Percentiles rank a stretch among this genome's conserved stretches.
Evolutionary conservation across 1,139 yeast genomes (phyloP).

Genomic region (Dujonia santamariae): DNA sequence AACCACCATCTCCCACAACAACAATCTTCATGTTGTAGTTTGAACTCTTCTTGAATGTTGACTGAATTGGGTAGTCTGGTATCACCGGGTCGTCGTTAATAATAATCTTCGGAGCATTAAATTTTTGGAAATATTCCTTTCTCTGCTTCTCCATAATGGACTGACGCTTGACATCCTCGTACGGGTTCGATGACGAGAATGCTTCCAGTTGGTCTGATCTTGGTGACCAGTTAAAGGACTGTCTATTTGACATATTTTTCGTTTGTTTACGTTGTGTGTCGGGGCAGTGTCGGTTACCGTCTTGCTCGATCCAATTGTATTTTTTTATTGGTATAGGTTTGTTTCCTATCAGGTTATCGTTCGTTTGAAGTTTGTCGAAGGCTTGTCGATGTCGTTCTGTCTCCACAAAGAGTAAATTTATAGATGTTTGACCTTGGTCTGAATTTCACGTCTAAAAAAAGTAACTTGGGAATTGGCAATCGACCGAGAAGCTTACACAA

Average conservation of each 20-base stretch:
- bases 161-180: conserved; percentile 24
- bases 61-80: conserved; percentile 35
- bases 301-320: too few species aligned
- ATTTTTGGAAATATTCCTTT: conserved; percentile 16
- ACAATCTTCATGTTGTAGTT: conserved; percentile 60
- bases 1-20: conserved; percentile 93
- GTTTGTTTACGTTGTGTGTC: too few species aligned
- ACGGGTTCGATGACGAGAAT: conserved; percentile 26
- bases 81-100: conserved; percentile 39
- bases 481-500: too few species aligned
- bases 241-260: conserved; percentile 4
- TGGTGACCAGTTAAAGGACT: conserved; percentile 6
- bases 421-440: too few species aligned
- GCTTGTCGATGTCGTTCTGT: too few species aligned
- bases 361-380: too few species aligned
- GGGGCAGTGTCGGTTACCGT: too few species aligned
- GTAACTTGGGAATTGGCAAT: too few species aligned
- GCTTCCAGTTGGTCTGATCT: conserved; percentile 6
- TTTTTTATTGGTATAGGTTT: too few species aligned
- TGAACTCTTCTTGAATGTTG: conserved; percentile 29
- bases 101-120: conserved; percentile 26
- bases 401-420: too few species aligned
- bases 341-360: too few species aligned
- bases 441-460: too few species aligned
- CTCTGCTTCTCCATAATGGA: conserved; percentile 19